Base-by-base conservation (phyloP, 2,329 filamentous ascomycete species). In the Penicillium griseofulvum region DNA sequence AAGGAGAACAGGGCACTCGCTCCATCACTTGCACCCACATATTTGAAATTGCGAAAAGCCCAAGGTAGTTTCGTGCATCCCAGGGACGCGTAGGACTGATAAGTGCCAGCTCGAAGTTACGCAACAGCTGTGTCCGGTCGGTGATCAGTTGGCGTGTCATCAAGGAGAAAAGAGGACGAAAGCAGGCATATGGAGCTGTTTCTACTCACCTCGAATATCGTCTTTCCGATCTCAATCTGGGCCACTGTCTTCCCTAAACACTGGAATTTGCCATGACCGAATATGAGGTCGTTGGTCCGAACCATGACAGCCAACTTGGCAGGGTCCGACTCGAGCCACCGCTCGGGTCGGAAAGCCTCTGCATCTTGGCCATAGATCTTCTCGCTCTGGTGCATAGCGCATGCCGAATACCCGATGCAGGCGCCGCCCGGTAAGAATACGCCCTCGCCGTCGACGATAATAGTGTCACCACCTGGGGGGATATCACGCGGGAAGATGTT, bases 401-500 rank as follows among this genome's bases (percentile, higher is more conserved):
- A 58, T 9, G 60, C 58, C 3, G 60, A 60, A 24, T 62, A 60
- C 0, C 58, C 60, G 33, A 62, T 57, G 45, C 53, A 55, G 11
- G 39, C 28, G 12, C 51, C 59, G 3, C 50, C 58, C 0, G 59
- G 59, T 9, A 62, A 17, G 24, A 58, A 60, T n/a, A 62, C 51
- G 11, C 56, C 59, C 51, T 60, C 53, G 2, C 60, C 60, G 9
- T 59, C 54, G 19, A 62, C 50, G 26, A 54, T 9, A 16, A 62
- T 7, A 29, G 53, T 60, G 44, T 60, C 60, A 11, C 60, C 60
- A 31, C 37, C 49, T 11, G 19, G 2, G 5, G 60, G 60, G n/a
- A 62, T 46, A 48, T 62, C 60, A 22, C 60, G 60, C 5, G 60
- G 28, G 49, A 62, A 60, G 5, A 60, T 60, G 37, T 60, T 62